Conservation (phyloP, 371 early-diverging fungal genomes). For the Blakeslea trispora region DNA sequence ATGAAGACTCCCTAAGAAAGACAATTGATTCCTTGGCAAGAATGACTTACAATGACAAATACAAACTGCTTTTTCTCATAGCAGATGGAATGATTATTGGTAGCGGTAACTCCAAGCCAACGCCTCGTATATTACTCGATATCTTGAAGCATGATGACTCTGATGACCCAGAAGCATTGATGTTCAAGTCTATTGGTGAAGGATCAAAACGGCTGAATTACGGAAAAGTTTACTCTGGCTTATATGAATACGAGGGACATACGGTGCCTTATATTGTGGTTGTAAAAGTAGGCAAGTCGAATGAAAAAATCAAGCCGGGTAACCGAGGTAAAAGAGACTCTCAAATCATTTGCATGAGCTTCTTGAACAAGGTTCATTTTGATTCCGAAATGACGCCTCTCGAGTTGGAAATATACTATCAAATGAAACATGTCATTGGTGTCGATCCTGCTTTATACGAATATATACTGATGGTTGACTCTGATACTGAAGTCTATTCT, state of each 20-base stretch:
- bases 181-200: constrained; percentile 87
- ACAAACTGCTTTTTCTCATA: constrained; percentile 92
- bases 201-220: constrained; percentile 86
- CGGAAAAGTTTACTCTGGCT: constrained; percentile 92
- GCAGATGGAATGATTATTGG: constrained; percentile 89
- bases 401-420: constrained; percentile 91
- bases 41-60: constrained; percentile 91
- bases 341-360: constrained; percentile 97
- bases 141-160: constrained; percentile 65
- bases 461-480: constrained; percentile 94
- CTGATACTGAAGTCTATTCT: constrained; percentile 86
- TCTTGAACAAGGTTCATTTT: constrained; percentile 89
- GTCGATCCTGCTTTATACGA: constrained; percentile 86
- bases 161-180: constrained; percentile 57
- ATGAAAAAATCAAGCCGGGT: constrained; percentile 80
- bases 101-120: constrained; percentile 73
- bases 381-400: constrained; percentile 92
- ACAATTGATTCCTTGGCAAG: constrained; percentile 94
- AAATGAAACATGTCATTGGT: constrained; percentile 78
- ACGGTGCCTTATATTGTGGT: constrained; percentile 85
- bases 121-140: constrained; percentile 74
- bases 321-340: constrained; percentile 99
- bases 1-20: constrained; percentile 86
- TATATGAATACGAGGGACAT: constrained; percentile 71
- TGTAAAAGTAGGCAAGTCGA: constrained; percentile 88